Evolutionary conservation across 2,329 filamentous ascomycete genomes (phyloP).

Genomic region (Diaporthe batatas): DNA sequence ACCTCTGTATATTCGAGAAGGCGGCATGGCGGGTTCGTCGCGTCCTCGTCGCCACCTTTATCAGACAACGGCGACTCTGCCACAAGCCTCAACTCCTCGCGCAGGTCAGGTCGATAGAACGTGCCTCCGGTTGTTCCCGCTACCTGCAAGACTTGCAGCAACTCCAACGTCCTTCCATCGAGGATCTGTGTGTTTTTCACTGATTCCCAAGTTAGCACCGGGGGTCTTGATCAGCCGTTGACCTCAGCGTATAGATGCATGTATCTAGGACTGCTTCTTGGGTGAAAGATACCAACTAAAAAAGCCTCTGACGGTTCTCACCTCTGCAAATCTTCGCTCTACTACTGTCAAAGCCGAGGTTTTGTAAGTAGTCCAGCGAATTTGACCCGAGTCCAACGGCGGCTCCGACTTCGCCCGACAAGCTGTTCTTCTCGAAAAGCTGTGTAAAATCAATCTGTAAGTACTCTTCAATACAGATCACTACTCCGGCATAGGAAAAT

Average conservation of each 20-base stretch:
- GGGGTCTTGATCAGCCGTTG: neutral
- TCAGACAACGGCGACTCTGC: neutral
- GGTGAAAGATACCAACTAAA: neutral
- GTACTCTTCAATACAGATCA: neutral
- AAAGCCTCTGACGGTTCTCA: neutral
- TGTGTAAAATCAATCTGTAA: neutral
- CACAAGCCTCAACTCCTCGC: slow-evolving; percentile 3
- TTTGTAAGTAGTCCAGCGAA: slow-evolving; percentile 20
- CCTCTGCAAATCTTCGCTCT: slow-evolving; percentile 14
- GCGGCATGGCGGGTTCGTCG: slow-evolving; percentile 1
- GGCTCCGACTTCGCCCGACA: slow-evolving; percentile 17
- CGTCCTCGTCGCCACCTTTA: neutral
- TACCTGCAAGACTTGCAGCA: slow-evolving; percentile 16
- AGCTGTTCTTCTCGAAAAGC: slow-evolving; percentile 19
- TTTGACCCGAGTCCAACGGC: slow-evolving; percentile 22
- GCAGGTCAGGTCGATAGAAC: slow-evolving; percentile 18
- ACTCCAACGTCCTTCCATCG: slow-evolving; percentile 15
- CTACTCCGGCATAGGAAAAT: neutral
- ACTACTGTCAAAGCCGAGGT: slow-evolving; percentile 15
- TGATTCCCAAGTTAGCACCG: neutral
- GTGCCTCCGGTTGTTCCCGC: neutral
- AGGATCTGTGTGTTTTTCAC: slow-evolving; percentile 13
- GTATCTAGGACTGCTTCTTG: neutral
- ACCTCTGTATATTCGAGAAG: slow-evolving; percentile 14
- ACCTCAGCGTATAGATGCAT: neutral